Conservation (phyloP, 805 yeast genomes). For the Kodamaea leandrae region DNA sequence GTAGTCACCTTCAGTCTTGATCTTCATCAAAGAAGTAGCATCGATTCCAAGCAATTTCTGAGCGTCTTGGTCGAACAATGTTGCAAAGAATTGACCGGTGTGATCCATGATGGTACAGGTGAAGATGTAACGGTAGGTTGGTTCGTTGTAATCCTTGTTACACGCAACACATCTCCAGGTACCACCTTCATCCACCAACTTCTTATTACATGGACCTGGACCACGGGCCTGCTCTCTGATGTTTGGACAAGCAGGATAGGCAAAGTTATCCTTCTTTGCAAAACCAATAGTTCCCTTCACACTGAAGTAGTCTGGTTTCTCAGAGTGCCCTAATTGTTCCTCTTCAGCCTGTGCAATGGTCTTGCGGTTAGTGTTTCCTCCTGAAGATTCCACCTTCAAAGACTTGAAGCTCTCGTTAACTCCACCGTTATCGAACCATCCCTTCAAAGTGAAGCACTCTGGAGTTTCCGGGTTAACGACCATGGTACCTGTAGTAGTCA, state of each 20-base stretch:
- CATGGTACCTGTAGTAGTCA: constrained; percentile 75
- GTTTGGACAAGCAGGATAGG: constrained; percentile 85
- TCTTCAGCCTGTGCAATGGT: constrained; percentile 63
- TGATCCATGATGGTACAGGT: constrained; percentile 75
- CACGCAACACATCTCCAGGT: constrained; percentile 95
- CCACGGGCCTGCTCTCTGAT: constrained; percentile 17
- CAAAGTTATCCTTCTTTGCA: constrained; percentile 70
- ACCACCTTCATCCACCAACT: constrained; percentile 68
- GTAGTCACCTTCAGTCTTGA: constrained; percentile 38
- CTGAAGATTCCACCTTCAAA: constrained; percentile 51
- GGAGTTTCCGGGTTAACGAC: constrained; percentile 82
- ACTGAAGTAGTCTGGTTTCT: constrained; percentile 75
- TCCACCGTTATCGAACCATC: constrained; percentile 92
- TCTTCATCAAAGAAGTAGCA: constrained; percentile 58
- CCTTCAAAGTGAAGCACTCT: constrained; percentile 84
- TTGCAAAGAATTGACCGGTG: constrained; percentile 82
- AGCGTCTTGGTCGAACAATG: constrained; percentile 86
- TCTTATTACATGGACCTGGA: constrained; percentile 61
- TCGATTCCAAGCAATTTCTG: constrained; percentile 58
- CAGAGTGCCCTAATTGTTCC: constrained; percentile 68
- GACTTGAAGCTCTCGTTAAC: constrained; percentile 57
- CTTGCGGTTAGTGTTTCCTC: constrained; percentile 53
- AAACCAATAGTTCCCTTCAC: constrained; percentile 72
- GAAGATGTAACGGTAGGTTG: constrained; percentile 76
- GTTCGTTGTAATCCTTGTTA: constrained; percentile 63